Evolutionary conservation across 179 eudicot species (phyloP), one percentile per base, ranked within the genome.

Genomic region (Drosera spatulata): DNA sequence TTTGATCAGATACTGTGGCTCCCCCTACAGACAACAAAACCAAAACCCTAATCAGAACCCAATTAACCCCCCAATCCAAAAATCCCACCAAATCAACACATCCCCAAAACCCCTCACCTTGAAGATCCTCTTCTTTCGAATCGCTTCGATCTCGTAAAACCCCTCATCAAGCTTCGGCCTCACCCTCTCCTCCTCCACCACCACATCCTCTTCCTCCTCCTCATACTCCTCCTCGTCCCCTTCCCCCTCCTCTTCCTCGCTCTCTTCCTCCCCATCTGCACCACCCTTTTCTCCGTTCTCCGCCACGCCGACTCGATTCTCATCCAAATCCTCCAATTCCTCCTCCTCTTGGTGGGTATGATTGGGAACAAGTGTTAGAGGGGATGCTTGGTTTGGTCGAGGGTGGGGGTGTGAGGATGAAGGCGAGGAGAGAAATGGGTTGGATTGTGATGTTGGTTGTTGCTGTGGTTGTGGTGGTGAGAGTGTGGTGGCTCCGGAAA

Each of bases 1-100:
- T 83, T 90, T 93, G 68, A 93, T 85, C 61, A 90, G 79, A 81
- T 90, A 93, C 61, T 93, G 99, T 61, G 71, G 74, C 75, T 80
- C 74, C 3, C 99, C 97, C 97, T 93, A 68, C 65, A 53, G 3
- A 58, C 33, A 39, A 46, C 53, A 56, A 11, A 6, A 9, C 41
- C n/a, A 12, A 14, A 53, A 6, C 10, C 3, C n/a, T 15, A 4
- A 59, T 11, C 40, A 9, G 7, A 33, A 39, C 42, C 6, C 12
- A 56, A 39, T 43, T 38, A 64, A 40, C 33, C 6, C 15, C 9
- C n/a, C 13, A 14, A 4, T 10, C 41, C 6, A 10, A 14, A 53
- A 55, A 22, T 55, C 4, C 38, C 15, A 48, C 38, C 60, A 22
- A 22, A 22, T 22, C 33, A 22, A 22, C 33, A 22, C 33, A 22